Evolutionary conservation across 345 rosid species (phyloP), one percentile per base, ranked within the genome.

Genomic region (Theobroma cacao): DNA sequence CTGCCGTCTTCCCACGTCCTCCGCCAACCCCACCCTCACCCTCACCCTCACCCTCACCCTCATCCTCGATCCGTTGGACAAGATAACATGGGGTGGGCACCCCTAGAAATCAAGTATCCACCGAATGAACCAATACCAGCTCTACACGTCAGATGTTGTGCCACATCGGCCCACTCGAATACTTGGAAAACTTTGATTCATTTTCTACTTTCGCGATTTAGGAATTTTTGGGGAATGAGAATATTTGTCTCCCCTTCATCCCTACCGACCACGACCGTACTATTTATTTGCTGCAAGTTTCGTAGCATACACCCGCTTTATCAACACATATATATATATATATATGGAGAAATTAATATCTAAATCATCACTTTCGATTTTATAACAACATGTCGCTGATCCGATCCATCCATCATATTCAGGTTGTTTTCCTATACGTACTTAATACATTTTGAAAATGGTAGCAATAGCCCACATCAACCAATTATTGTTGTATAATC

Each of bases 1-100:
- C 81, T 55, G 20, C 3, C 38, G 53, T 26, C 7, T 34, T 30
- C 61, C 88, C 86, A 79, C 86, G 91, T 80, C 84, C 64, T 26
- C 26, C 0, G 3, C 28, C 78, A 0, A 17, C 68, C 77, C 58
- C 28, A 20, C 58, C 34, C 34, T 4, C 7, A n/a, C n/a, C n/a
- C n/a, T n/a, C n/a, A n/a, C n/a, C n/a, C n/a, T n/a, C n/a, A n/a
- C n/a, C n/a, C n/a, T n/a, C n/a, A n/a, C n/a, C n/a, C n/a, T n/a
- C n/a, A n/a, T n/a, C n/a, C n/a, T n/a, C n/a, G n/a, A n/a, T n/a
- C n/a, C n/a, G n/a, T n/a, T n/a, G n/a, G 1, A 61, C 65, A 30
- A 30, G 65, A 61, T 61, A 61, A 61, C 9, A 30, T 11, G 17
- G 12, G 1, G 53, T 15, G 53, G n/a, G 12, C 22, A 2, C 60